phyloP scores from a whole-genome alignment of 148 eudicot genomes.

The Hydrangea macrophylla region DNA sequence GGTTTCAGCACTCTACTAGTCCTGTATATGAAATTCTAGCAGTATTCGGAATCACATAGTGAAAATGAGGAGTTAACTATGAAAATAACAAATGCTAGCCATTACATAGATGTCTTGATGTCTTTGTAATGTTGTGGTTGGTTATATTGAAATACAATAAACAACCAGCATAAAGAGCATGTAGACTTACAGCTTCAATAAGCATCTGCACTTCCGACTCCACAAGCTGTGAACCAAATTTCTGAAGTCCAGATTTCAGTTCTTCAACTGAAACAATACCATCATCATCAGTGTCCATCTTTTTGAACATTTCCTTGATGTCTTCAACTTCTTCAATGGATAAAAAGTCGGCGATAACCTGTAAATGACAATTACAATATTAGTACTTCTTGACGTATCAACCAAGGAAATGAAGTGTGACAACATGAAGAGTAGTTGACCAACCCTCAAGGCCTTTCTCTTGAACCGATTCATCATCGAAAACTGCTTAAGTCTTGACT shows the following conservation, averaged over 20 bases:
- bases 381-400: not conserved
- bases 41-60: too few species aligned
- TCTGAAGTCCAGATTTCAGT: constrained; percentile 73
- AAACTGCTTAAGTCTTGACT: constrained; percentile 86
- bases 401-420: constrained; percentile 1
- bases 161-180: too few species aligned
- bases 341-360: constrained; percentile 89
- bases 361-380: constrained; percentile 13
- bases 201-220: constrained; percentile 89
- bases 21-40: too few species aligned
- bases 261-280: constrained; percentile 78
- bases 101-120: too few species aligned
- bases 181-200: constrained; percentile 83
- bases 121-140: not conserved
- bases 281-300: constrained; percentile 78
- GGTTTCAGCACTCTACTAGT: too few species aligned
- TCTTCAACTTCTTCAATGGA: constrained; percentile 81
- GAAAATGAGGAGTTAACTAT: too few species aligned
- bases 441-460: constrained; percentile 86
- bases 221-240: constrained; percentile 63
- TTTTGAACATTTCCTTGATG: constrained; percentile 74
- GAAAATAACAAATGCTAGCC: too few species aligned
- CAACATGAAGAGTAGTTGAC: constrained; percentile 19
- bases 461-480: constrained; percentile 93
- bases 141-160: not conserved